Conservation (phyloP, 2,329 filamentous ascomycete genomes). For the Talaromyces atroroseus region DNA sequence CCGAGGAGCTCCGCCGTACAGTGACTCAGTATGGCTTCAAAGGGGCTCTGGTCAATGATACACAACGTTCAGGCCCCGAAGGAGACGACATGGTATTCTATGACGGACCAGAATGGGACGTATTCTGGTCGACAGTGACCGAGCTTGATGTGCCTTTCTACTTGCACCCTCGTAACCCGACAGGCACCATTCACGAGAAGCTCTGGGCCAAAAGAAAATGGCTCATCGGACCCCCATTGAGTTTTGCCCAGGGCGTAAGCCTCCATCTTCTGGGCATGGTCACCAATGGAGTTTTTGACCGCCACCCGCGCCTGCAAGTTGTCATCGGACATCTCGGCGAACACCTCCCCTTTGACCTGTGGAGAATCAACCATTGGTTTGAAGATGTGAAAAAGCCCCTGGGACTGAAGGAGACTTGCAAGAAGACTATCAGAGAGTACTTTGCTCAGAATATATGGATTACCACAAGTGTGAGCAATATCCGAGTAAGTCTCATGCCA, state of each 20-base stretch:
- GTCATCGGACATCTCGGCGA: constrained; percentile 24
- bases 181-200: constrained; percentile 31
- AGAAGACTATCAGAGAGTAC: constrained; percentile 16
- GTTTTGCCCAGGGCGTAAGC: constrained; percentile 22
- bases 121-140: constrained; percentile 23
- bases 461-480: constrained; percentile 18
- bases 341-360: constrained; percentile 20
- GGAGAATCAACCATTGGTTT: constrained; percentile 27
- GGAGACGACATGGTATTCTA: constrained; percentile 57
- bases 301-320: constrained; percentile 22
- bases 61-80: constrained; percentile 48
- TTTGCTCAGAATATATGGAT: constrained; percentile 25
- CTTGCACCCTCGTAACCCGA: constrained; percentile 30
- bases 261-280: constrained; percentile 24
- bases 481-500: no score
- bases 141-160: constrained; percentile 24
- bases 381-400: constrained; percentile 21
- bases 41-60: constrained; percentile 55
- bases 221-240: constrained; percentile 21
- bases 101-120: constrained; percentile 48
- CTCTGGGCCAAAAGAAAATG: constrained; percentile 22
- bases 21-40: constrained; percentile 53
- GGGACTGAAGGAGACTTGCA: constrained; percentile 25
- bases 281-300: constrained; percentile 23
- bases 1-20: constrained; percentile 19